A percentile compares a stretch with the other conserved stretches of the same genome.
Conservation (phyloP, 1,284 basidiomycete species). For the Malassezia sp. region DNA sequence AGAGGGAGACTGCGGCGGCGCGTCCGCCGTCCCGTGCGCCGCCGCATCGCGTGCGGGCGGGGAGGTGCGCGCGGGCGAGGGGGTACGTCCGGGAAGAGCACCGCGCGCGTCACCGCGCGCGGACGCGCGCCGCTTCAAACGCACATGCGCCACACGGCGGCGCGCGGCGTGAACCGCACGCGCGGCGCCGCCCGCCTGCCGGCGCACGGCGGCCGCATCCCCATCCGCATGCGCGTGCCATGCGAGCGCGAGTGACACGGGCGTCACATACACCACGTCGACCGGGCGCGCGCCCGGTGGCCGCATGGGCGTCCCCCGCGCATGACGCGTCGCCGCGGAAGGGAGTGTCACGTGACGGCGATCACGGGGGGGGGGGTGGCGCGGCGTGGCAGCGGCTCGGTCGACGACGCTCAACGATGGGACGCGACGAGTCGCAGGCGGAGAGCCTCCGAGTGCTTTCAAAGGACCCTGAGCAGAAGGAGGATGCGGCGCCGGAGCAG, state of each 20-base stretch:
- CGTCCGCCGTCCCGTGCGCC: too few relatives aligned
- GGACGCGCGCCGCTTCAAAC: too few relatives aligned
- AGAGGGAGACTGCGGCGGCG: too few relatives aligned
- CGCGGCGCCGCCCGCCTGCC: too few relatives aligned
- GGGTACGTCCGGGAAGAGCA: too few relatives aligned
- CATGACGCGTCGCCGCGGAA: background rate
- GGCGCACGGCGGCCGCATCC: background rate
- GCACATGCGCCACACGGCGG: too few relatives aligned
- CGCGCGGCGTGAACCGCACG: too few relatives aligned
- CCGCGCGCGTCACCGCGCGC: too few relatives aligned
- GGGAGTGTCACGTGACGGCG: slow-evolving; percentile 6
- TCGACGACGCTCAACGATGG: slow-evolving; percentile 10
- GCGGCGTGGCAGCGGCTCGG: slow-evolving; percentile 8
- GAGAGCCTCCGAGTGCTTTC: slow-evolving; percentile 47
- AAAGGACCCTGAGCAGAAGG: slow-evolving; percentile 47
- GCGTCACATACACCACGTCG: background rate
- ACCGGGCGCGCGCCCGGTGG: background rate
- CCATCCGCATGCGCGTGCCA: background rate
- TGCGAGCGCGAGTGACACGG: background rate
- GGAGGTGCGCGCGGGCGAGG: too few relatives aligned
- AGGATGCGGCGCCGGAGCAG: slow-evolving; percentile 25
- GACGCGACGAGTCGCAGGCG: slow-evolving; percentile 12
- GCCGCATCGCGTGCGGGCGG: too few relatives aligned
- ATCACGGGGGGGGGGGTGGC: slow-evolving; percentile 12
- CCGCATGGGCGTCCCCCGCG: background rate